These are phyloP conservation scores for Paramarasmius palmivorus DNA, from an alignment of 1,284 basidiomycete species.

Conservation along the genomic window DNA sequence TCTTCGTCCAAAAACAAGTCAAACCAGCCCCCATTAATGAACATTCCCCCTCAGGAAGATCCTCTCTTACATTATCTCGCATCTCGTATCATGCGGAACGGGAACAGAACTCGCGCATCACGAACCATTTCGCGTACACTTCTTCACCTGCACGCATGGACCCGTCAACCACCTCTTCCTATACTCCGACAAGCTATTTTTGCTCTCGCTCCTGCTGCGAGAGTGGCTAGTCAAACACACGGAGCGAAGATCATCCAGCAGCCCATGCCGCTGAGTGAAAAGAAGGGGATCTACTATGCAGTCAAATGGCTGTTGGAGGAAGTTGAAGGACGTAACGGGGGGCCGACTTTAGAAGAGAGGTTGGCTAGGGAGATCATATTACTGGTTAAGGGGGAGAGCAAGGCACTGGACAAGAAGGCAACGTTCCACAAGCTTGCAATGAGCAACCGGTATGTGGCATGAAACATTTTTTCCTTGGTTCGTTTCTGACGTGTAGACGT, in stretches of 20 bases:
- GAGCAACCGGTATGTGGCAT: slow-evolving; percentile 71
- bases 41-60: slow-evolving; percentile 75
- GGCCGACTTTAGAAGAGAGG: slow-evolving; percentile 55
- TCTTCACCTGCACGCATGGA: slow-evolving; percentile 71
- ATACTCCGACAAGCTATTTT: slow-evolving; percentile 73
- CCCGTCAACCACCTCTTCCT: slow-evolving; percentile 74
- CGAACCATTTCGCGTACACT: slow-evolving; percentile 63
- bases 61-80: slow-evolving; percentile 77
- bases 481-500: background rate
- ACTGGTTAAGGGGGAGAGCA: slow-evolving; percentile 61
- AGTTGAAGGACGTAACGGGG: slow-evolving; percentile 52
- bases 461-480: background rate
- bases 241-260: slow-evolving; percentile 64
- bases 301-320: slow-evolving; percentile 69
- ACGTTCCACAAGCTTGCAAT: slow-evolving; percentile 72
- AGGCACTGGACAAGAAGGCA: slow-evolving; percentile 57
- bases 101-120: slow-evolving; percentile 67
- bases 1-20: slow-evolving; percentile 1
- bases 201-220: slow-evolving; percentile 67
- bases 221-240: slow-evolving; percentile 46
- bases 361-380: slow-evolving; percentile 76
- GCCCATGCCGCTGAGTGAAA: slow-evolving; percentile 75
- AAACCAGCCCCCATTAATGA: slow-evolving; percentile 30
- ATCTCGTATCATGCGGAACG: slow-evolving; percentile 65
- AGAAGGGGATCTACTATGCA: slow-evolving; percentile 70